Evolutionary conservation across 2,329 filamentous ascomycete species (phyloP), one percentile per base, ranked within the genome.

Genomic region (Talaromyces sp.): DNA sequence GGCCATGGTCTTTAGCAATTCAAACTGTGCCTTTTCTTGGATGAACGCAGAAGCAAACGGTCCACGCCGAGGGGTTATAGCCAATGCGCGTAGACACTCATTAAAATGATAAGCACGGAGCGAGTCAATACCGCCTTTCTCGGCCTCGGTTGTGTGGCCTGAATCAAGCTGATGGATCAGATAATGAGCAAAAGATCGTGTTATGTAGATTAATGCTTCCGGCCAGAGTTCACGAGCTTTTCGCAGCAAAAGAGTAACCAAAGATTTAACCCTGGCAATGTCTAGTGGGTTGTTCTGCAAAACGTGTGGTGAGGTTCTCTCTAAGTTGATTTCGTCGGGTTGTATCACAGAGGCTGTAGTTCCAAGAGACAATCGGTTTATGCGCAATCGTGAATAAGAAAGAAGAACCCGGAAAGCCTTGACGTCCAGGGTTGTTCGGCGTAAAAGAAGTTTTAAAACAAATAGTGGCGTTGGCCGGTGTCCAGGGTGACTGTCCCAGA

Each of bases 1-100:
- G 30, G 82, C 79, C 86, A 89, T 88, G 64, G 80, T 80, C 60
- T 79, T 75, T 12, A 88, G 73, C 4, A 88, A 72, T 44, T 80
- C 75, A 61, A 87, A 83, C 61, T 88, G 82, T 5, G 85, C 84
- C 60, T 77, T 78, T 66, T 87, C 81, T 67, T 87, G 85, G 47
- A 80, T 68, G 4, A 70, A 68, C 28, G 76, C 74, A 14, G 78
- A 79, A 42, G 79, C 73, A 61, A 84, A 82, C 0, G 85, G 83
- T n/a, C 77, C 69, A 3, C 75, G 64, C n/a, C 72, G 74, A 5
- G 80, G 74, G 2, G 83, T 80, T 9, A 81, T 60, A 3, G 83
- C 79, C 30, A 87, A 69, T 44, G 83, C 66, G 34, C 70, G 70
- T 23, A 87, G 75, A 44, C 81, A 70, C 18, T 69, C 71, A 63